Base-by-base conservation (phyloP, 208 protist species). In the Leishmania major region DNA sequence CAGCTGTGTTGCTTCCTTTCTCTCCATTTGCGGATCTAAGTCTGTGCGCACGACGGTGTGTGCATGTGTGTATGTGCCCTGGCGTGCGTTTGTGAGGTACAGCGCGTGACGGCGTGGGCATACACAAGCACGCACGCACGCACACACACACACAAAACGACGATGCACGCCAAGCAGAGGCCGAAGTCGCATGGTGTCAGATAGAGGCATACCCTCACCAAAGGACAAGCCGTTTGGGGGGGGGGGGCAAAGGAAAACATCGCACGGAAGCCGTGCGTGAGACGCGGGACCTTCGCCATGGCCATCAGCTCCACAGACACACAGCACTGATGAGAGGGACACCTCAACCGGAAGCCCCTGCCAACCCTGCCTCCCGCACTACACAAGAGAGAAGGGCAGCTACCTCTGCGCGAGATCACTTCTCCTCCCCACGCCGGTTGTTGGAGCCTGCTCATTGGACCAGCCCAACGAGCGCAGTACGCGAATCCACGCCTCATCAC, bases 401-500 rank as follows among this genome's bases (percentile, higher is more conserved):
- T 45, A 77, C 17, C 10, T 59, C n/a, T 62, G 15, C 5, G 49
- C 35, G 40, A 31, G 5, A 43, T 37, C 53, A 1, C 51, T 2
- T 15, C 15, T 45, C 6, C 15, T 25, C n/a, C 51, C 31, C 19
- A 13, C 15, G 47, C 13, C 35, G 19, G 28, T 28, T 11, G 22
- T 35, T 59, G 43, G 22, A 22, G 37, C 15, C 7, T 13, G 31
- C 67, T 45, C 55, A n/a, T 78, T 67, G 19, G 35, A 35, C 78
- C 83, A 83, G 35, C 87, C 92, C 13, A 95, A 62, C 19, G 86
- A 76, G 31, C 86, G 90, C 75, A 92, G 67, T 47, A 93, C 81
- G 11, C 92, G 88, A 8, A 92, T 40, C 92, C 92, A 95, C 47
- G 84, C 84, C 71, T 93, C 90, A 70, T 93, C 92, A 25, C 85